Conservation (phyloP, 2,329 filamentous ascomycete species). For the Chalaropsis ovoidea region DNA sequence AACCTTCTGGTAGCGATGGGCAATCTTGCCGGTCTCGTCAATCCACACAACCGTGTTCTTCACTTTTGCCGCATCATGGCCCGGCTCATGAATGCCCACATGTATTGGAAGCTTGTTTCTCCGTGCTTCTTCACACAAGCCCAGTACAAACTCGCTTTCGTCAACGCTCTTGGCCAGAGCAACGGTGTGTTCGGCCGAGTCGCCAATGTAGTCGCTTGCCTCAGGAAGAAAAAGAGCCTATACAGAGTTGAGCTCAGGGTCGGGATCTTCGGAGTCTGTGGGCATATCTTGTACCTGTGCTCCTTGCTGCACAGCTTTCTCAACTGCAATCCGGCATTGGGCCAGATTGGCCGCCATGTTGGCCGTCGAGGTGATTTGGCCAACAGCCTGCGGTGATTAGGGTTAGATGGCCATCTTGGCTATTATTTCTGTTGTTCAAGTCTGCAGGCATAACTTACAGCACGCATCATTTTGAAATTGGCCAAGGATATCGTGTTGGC, state of each 20-base stretch:
- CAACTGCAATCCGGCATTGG: constrained; percentile 21
- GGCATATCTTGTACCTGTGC: constrained; percentile 16
- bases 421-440: not conserved
- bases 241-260: not conserved
- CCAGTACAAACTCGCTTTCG: constrained; percentile 62
- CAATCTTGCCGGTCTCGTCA: constrained; percentile 30
- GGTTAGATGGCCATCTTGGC: not conserved
- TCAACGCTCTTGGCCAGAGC: constrained; percentile 58
- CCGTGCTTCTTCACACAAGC: constrained; percentile 59
- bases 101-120: constrained; percentile 59
- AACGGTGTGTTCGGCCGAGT: constrained; percentile 56
- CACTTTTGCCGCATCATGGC: constrained; percentile 37
- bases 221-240: constrained; percentile 83
- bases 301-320: constrained; percentile 17
- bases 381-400: constrained; percentile 21
- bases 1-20: constrained; percentile 65
- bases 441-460: constrained; percentile 6
- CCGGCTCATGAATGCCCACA: constrained; percentile 77
- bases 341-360: constrained; percentile 23
- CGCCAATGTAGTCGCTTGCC: constrained; percentile 78
- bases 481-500: too few relatives aligned
- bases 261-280: not conserved
- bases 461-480: constrained; percentile 13
- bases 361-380: constrained; percentile 26
- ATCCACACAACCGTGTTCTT: constrained; percentile 42